Conservation (phyloP, 2,329 filamentous ascomycete species). For the Botrytis fragariae region DNA sequence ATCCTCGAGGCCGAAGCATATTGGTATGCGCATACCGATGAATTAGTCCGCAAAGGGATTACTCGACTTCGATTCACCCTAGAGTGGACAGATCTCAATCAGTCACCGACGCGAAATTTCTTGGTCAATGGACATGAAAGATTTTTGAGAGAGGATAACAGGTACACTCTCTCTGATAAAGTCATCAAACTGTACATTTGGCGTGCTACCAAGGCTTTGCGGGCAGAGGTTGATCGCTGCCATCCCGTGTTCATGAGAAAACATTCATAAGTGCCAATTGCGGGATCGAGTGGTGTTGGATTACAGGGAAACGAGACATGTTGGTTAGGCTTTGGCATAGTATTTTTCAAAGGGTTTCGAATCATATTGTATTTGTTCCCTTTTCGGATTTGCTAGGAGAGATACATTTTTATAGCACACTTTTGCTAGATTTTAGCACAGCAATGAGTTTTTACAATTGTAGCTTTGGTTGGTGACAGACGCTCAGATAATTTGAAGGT, state of each 20-base stretch:
- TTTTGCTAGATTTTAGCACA: background rate
- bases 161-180: background rate
- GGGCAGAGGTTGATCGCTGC: background rate
- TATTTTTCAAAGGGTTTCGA: background rate
- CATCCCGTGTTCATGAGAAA: background rate
- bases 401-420: too few relatives aligned
- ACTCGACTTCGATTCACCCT: background rate
- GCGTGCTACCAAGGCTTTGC: background rate
- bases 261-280: background rate
- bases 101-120: background rate
- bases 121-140: background rate
- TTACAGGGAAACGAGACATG: background rate
- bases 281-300: accelerated
- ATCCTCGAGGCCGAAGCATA: background rate
- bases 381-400: accelerated
- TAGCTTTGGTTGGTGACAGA: too few relatives aligned
- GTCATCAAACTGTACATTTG: background rate
- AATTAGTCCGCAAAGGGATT: background rate
- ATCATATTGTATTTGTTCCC: accelerated
- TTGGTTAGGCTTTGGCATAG: background rate
- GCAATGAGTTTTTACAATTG: too few relatives aligned
- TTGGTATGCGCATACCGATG: background rate
- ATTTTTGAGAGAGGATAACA: background rate
- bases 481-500: too few relatives aligned
- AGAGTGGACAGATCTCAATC: background rate